Conservation (phyloP, 805 yeast species). For the Saturnispora sekii region DNA sequence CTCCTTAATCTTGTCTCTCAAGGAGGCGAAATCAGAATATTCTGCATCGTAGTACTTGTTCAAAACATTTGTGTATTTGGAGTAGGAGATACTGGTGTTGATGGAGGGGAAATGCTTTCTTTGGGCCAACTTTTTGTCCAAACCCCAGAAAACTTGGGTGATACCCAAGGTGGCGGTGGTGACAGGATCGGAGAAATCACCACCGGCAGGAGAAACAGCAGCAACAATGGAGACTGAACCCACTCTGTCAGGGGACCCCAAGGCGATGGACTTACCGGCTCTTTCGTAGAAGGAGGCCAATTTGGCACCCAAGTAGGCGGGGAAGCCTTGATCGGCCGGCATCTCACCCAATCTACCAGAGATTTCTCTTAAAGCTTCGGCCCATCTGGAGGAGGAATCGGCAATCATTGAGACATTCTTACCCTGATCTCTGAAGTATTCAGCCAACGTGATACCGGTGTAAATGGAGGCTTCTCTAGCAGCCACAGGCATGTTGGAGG, state of each 20-base stretch:
- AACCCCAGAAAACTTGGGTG: conserved; percentile 99
- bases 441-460: conserved; percentile 98
- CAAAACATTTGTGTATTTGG: conserved; percentile 87
- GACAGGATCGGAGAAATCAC: conserved; percentile 99
- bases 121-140: conserved; percentile 97
- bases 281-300: conserved; percentile 98
- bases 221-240: conserved; percentile 99
- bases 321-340: conserved; percentile 99
- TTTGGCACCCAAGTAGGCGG: conserved; percentile 98
- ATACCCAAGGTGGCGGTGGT: conserved; percentile 98
- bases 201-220: conserved; percentile 99
- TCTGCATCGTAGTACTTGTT: conserved; percentile 74
- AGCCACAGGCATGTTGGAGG: conserved; percentile 99
- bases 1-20: conserved; percentile 90
- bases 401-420: conserved; percentile 99
- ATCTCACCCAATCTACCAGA: conserved; percentile 99
- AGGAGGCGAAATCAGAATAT: conserved; percentile 83
- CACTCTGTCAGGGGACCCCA: conserved; percentile 92
- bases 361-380: conserved; percentile 98
- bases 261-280: conserved; percentile 93
- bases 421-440: conserved; percentile 99
- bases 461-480: conserved; percentile 99
- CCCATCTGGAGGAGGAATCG: conserved; percentile 99
- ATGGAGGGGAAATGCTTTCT: conserved; percentile 99
- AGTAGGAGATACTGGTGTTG: conserved; percentile 91